Evolutionary conservation across 208 protist species (phyloP).

Genomic region (Naegleria fowleri): DNA sequence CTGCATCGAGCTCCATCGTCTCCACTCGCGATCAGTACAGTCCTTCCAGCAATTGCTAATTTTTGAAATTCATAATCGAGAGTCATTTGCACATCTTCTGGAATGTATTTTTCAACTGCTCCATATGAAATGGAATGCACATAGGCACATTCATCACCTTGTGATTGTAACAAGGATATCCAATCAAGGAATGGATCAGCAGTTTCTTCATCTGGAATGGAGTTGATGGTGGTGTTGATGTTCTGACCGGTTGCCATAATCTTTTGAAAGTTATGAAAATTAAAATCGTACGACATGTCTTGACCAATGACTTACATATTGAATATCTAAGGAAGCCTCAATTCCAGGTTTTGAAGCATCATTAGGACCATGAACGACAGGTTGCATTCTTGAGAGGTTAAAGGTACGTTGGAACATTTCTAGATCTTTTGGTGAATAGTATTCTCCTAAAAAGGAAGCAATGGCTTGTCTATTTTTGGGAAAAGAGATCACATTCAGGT

Average conservation of each 20-base stretch:
- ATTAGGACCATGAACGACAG: background rate
- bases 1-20: conserved; percentile 11
- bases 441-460: background rate
- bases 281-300: too few species aligned
- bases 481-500: too few species aligned
- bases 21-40: background rate
- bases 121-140: conserved; percentile 17
- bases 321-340: conserved; percentile 20
- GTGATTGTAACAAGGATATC: background rate
- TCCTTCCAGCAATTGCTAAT: background rate
- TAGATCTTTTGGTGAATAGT: background rate
- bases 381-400: background rate
- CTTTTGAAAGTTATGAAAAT: too few species aligned
- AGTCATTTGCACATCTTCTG: background rate
- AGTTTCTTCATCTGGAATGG: background rate
- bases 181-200: background rate
- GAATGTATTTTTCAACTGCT: background rate
- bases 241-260: background rate
- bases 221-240: background rate
- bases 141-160: background rate
- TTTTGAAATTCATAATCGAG: conserved; percentile 6
- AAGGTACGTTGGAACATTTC: background rate
- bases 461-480: background rate
- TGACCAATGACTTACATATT: conserved; percentile 25
- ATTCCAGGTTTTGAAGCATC: background rate